phyloP scores from a whole-genome alignment of 345 rosid species.

The sweet orange (Citrus sinensis) region DNA sequence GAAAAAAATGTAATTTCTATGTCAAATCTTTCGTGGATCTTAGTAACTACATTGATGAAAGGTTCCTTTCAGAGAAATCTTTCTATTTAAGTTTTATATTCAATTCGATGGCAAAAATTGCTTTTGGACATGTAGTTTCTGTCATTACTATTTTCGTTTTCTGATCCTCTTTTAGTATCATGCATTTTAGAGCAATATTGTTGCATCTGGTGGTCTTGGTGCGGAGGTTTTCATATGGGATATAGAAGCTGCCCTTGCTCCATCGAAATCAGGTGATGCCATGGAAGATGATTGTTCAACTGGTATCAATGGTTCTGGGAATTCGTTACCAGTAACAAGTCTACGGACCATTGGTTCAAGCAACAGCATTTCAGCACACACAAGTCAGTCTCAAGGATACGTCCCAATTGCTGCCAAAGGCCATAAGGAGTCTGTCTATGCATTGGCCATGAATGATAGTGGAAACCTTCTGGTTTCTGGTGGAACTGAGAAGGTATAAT shows the following conservation, averaged over 20 bases:
- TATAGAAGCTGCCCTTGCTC: slow-evolving; percentile 85
- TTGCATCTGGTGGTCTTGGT: slow-evolving; percentile 99
- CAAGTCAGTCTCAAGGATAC: slow-evolving; percentile 71
- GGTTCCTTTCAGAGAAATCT: slow-evolving; percentile 17
- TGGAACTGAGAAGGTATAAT: slow-evolving; percentile 94
- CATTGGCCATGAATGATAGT: slow-evolving; percentile 91
- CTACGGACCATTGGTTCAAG: slow-evolving; percentile 80
- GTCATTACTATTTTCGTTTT: slow-evolving; percentile 33
- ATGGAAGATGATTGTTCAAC: slow-evolving; percentile 77
- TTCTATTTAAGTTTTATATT: slow-evolving; percentile 16
- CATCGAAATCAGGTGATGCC: slow-evolving; percentile 68
- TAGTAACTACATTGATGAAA: slow-evolving; percentile 25
- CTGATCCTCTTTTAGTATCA: slow-evolving; percentile 68
- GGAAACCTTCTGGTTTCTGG: slow-evolving; percentile 95
- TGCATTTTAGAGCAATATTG: slow-evolving; percentile 82
- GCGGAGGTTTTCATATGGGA: slow-evolving; percentile 99
- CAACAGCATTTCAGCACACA: slow-evolving; percentile 69
- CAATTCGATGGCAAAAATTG: neutral
- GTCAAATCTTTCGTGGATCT: slow-evolving; percentile 25
- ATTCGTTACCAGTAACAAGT: slow-evolving; percentile 60
- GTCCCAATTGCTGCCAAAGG: slow-evolving; percentile 87
- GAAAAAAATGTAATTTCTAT: slow-evolving; percentile 79
- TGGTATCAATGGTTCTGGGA: slow-evolving; percentile 59
- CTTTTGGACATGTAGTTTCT: slow-evolving; percentile 5
- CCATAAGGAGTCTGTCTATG: slow-evolving; percentile 99